These are phyloP conservation scores for Pleurotus giganteus DNA, from an alignment of 768 basidiomycete genomes.

Conservation along the genomic window DNA sequence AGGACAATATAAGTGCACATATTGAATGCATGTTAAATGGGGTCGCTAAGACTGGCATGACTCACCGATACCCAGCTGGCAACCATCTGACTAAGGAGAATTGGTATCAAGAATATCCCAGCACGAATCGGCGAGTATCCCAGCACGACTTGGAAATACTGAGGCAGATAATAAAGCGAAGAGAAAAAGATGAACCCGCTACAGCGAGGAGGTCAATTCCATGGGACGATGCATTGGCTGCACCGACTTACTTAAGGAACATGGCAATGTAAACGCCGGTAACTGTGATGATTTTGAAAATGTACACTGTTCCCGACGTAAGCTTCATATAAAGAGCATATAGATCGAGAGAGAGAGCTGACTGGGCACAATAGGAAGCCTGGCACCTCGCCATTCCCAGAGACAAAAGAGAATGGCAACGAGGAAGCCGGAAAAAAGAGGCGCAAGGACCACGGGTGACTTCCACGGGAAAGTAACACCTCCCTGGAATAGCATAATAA, in stretches of 20 bases:
- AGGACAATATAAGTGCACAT: not conserved
- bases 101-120: constrained; percentile 61
- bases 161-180: constrained; percentile 69
- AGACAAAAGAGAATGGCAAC: constrained; percentile 58
- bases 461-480: constrained; percentile 73
- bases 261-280: constrained; percentile 67
- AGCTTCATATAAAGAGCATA: not conserved
- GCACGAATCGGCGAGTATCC: constrained; percentile 62
- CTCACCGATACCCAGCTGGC: constrained; percentile 54
- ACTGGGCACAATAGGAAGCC: constrained; percentile 74
- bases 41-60: not conserved
- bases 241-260: constrained; percentile 54
- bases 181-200: constrained; percentile 65
- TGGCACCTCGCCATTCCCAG: constrained; percentile 73
- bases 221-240: not conserved
- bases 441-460: constrained; percentile 62
- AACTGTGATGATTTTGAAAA: constrained; percentile 67
- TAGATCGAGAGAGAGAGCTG: constrained; percentile 18
- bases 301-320: constrained; percentile 49
- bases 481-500: constrained; percentile 37
- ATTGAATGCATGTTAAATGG: not conserved
- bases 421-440: constrained; percentile 52
- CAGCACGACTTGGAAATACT: constrained; percentile 74
- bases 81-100: constrained; percentile 62
- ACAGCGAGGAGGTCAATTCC: not conserved